Conservation (phyloP, 257 asterid species). For the Anisodus acutangulus region DNA sequence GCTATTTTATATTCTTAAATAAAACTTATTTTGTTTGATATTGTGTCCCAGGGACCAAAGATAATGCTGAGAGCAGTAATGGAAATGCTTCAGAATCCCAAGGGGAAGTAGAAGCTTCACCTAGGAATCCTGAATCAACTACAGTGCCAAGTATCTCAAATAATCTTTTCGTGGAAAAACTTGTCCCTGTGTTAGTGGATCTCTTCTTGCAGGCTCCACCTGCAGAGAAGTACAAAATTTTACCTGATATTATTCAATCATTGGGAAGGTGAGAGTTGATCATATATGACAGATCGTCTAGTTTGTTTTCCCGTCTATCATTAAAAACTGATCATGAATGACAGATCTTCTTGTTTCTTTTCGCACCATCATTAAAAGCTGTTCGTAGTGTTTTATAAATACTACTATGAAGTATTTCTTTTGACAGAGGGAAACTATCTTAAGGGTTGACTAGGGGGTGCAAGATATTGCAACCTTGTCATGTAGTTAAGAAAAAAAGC, state of each 20-base stretch:
- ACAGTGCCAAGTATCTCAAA: slow-evolving; percentile 43
- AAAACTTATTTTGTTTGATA: slow-evolving; percentile 21
- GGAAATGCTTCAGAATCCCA: slow-evolving; percentile 46
- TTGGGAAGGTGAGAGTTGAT: slow-evolving; percentile 84
- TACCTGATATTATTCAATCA: slow-evolving; percentile 71
- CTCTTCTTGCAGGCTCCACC: slow-evolving; percentile 80
- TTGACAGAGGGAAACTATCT: neutral
- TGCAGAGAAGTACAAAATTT: slow-evolving; percentile 59
- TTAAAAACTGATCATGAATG: neutral
- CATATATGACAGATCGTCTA: slow-evolving; percentile 16
- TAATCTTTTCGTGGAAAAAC: slow-evolving; percentile 79
- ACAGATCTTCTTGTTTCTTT: neutral
- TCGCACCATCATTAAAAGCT: neutral
- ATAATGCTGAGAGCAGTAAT: slow-evolving; percentile 40
- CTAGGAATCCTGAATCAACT: slow-evolving; percentile 40
- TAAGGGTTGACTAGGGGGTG: slow-evolving; percentile 1
- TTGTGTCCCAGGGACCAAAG: slow-evolving; percentile 35
- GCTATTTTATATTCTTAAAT: neutral
- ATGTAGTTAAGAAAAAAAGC: neutral
- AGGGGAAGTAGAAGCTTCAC: slow-evolving; percentile 51
- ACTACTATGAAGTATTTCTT: neutral
- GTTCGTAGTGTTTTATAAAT: neutral
- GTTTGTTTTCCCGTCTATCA: neutral
- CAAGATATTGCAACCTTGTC: slow-evolving; percentile 27
- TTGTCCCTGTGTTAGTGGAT: slow-evolving; percentile 78